Conservation (phyloP, 306 rosid genomes). For the Rosa lucieae region DNA sequence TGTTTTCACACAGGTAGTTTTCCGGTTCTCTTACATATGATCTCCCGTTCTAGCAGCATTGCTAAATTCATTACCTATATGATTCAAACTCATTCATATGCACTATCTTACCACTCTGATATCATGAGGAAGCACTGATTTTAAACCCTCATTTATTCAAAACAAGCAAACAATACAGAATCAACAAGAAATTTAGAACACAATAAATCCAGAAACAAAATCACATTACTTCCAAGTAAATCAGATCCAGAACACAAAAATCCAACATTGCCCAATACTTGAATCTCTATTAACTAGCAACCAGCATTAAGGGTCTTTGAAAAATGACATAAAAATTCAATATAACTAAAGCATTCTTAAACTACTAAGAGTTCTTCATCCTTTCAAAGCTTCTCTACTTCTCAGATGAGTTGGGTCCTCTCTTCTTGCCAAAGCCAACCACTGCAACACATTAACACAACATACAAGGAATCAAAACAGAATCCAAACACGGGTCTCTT, state of each 20-base stretch:
- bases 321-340: not conserved
- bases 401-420: conserved; percentile 41
- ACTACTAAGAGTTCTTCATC: not conserved
- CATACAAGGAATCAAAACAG: not conserved
- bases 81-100: not conserved
- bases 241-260: not conserved
- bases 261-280: not conserved
- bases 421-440: conserved; percentile 42
- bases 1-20: no score
- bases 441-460: conserved; percentile 21
- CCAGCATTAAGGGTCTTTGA: not conserved
- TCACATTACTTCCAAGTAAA: conserved; percentile 7
- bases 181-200: not conserved
- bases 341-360: conserved; percentile 8
- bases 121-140: not conserved
- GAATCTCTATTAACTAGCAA: conserved; percentile 10
- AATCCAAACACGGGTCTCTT: not conserved
- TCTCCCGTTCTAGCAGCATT: not conserved
- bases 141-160: not conserved
- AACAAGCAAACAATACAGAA: not conserved
- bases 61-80: not conserved
- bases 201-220: not conserved
- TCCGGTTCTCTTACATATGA: not conserved
- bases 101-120: not conserved
- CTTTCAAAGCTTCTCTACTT: conserved; percentile 20